phyloP scores from a whole-genome alignment of 2,329 filamentous ascomycete species.

The Ceratocystiopsis sp. region DNA sequence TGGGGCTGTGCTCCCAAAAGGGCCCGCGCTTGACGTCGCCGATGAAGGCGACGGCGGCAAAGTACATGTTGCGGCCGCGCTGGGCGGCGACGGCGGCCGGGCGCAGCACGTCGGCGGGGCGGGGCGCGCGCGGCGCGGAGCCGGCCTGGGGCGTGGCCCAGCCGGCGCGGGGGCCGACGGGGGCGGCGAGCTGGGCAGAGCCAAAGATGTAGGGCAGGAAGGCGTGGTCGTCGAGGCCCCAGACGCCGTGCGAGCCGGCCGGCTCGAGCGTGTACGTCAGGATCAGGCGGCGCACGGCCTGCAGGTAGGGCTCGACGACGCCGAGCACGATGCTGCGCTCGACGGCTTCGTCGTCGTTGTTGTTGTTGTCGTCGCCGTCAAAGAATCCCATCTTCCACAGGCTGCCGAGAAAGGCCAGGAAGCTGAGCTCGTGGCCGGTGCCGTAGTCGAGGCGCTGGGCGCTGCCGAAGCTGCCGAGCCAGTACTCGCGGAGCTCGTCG shows the following conservation, averaged over 20 bases:
- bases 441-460: constrained; percentile 84
- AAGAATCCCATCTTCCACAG: constrained; percentile 87
- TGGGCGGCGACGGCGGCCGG: constrained; percentile 45
- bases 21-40: constrained; percentile 92
- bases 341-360: constrained; percentile 28
- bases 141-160: constrained; percentile 61
- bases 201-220: constrained; percentile 92
- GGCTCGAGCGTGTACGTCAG: constrained; percentile 85
- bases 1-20: constrained; percentile 94
- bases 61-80: constrained; percentile 66
- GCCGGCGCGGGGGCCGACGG: constrained; percentile 40
- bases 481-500: constrained; percentile 60
- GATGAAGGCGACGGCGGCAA: constrained; percentile 90
- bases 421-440: constrained; percentile 89
- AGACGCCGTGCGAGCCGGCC: constrained; percentile 90
- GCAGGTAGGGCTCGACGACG: constrained; percentile 70
- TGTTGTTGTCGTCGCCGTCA: constrained; percentile 23
- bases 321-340: constrained; percentile 71
- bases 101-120: constrained; percentile 53
- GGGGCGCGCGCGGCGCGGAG: constrained; percentile 53
- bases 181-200: constrained; percentile 71
- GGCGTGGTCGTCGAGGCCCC: constrained; percentile 95
- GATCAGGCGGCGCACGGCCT: constrained; percentile 67
- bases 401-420: constrained; percentile 75
- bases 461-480: constrained; percentile 77